Evolutionary conservation across 768 basidiomycete species (phyloP), one percentile per base, ranked within the genome.

Genomic region (Lentinula detonsa): DNA sequence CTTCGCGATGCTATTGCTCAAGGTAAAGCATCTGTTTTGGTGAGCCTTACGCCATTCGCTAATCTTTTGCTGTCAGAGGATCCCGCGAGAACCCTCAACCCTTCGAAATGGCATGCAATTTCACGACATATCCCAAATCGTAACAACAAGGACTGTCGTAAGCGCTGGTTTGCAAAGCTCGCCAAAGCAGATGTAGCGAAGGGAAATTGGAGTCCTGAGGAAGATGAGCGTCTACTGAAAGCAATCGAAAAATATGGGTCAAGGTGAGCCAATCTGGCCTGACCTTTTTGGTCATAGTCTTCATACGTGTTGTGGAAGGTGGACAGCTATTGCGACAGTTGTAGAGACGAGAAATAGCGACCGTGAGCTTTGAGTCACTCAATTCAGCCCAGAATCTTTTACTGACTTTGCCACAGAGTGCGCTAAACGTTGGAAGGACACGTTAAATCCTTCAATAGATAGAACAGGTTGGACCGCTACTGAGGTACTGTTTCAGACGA

Each of bases 141-240:
- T 49, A 71, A 68, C 34, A 71, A 71, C 64, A 71, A 71, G 64
- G 57, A 59, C n/a, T 59, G 57, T 48, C 57, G 57, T 34, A 59
- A 59, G 46, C 68, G 70, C 16, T 71, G 70, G 70, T 69, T 69
- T 63, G 66, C 69, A 1, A 84, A 84, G 74, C 83, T 85, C 82
- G 82, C 81, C 61, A 48, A 33, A 15, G 43, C 81, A 8, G 81
- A 82, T 68, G 81, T 84, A 31, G 81, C 82, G 33, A 84, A 84
- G 67, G 84, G 84, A 42, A 82, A 82, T 9, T 85, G 84, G 84
- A 77, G 81, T 5, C 78, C 81, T 5, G 83, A 85, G 56, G 84
- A 85, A 68, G 84, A 85, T 62, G 81, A 83, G 68, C 76, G 79
- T 40, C 73, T 85, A 9, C 75, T 83, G 56, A 77, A 78, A 63